phyloP scores from a whole-genome alignment of 1,139 yeast species.

The Yamadazyma aaseri region DNA sequence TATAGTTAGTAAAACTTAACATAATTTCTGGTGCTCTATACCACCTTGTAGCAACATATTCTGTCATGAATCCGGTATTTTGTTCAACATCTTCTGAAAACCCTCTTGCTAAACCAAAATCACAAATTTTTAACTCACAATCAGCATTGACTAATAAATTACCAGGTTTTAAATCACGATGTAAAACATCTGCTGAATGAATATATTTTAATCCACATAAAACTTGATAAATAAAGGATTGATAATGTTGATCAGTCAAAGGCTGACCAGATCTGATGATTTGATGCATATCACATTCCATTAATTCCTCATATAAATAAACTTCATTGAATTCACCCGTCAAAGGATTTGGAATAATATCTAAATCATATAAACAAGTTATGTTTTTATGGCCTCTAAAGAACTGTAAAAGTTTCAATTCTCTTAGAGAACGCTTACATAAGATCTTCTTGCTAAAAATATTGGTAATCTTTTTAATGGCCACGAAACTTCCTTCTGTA shows the following conservation, averaged over 20 bases:
- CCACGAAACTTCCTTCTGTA: conserved; percentile 53
- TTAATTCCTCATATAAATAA: conserved; percentile 87
- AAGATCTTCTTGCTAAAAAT: conserved; percentile 85
- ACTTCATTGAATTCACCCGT: conserved; percentile 81
- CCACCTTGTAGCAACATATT: conserved; percentile 98
- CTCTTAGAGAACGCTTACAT: conserved; percentile 87
- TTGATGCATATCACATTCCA: conserved; percentile 99
- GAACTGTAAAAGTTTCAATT: conserved; percentile 81
- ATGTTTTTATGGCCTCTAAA: conserved; percentile 92
- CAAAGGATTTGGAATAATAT: conserved; percentile 74
- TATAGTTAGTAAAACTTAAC: conserved; percentile 88
- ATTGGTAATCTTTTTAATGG: conserved; percentile 91
- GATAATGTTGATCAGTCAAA: conserved; percentile 92
- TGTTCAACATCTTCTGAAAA: conserved; percentile 79
- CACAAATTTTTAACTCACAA: conserved; percentile 94
- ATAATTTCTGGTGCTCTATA: conserved; percentile 97
- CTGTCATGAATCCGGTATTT: conserved; percentile 90
- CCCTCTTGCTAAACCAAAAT: conserved; percentile 97
- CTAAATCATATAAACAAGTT: conserved; percentile 90
- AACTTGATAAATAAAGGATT: conserved; percentile 87
- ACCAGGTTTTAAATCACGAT: conserved; percentile 93
- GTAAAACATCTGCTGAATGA: conserved; percentile 93
- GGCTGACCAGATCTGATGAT: conserved; percentile 93
- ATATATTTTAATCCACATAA: conserved; percentile 85
- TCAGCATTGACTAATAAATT: conserved; percentile 91